Percentiles rank a stretch among this genome's conserved stretches.
phyloP scores from a whole-genome alignment of 2,329 filamentous ascomycete genomes.

The Colletotrichum gigasporum region DNA sequence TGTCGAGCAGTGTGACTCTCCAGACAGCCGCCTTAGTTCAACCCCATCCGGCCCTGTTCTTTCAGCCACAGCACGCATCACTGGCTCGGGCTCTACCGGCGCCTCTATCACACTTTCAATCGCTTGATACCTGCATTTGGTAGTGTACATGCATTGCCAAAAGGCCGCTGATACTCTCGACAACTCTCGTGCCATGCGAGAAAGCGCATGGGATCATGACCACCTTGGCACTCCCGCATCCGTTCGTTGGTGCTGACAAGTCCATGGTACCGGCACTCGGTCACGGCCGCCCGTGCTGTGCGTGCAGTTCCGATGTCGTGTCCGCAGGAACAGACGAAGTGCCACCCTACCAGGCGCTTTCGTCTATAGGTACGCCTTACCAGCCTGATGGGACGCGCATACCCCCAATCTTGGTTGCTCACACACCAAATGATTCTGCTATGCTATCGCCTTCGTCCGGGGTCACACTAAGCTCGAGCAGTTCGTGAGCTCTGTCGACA shows the following conservation, averaged over 20 bases:
- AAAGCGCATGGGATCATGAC: background rate
- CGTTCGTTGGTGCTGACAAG: conserved; percentile 12
- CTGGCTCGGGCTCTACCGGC: background rate
- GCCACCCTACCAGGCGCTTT: background rate
- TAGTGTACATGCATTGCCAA: conserved; percentile 14
- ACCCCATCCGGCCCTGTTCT: background rate
- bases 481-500: conserved; percentile 80
- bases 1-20: background rate
- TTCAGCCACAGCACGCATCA: background rate
- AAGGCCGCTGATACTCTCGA: background rate
- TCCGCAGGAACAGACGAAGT: background rate
- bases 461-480: conserved; percentile 83
- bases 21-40: background rate
- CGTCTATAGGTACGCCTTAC: background rate
- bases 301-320: background rate
- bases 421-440: conserved; percentile 51
- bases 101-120: conserved; percentile 9
- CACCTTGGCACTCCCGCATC: conserved; percentile 10
- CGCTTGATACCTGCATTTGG: conserved; percentile 11
- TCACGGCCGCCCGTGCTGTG: background rate
- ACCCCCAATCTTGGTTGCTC: conserved; percentile 2
- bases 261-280: background rate
- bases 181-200: background rate
- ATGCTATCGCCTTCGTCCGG: conserved; percentile 70
- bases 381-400: background rate